Base-by-base conservation (phyloP, 345 rosid species). In the Draba incana region DNA sequence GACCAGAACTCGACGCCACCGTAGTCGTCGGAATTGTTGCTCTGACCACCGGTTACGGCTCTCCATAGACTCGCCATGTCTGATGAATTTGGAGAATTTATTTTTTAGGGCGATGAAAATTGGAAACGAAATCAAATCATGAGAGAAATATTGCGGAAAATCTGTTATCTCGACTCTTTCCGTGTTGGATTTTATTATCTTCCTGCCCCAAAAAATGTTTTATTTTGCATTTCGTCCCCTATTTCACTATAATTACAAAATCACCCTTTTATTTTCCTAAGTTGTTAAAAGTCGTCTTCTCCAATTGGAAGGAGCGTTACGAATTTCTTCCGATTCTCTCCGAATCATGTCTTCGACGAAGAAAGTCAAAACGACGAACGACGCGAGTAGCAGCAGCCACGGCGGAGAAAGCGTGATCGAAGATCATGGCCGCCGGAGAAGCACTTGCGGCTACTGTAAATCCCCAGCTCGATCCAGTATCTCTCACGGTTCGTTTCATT, bases 391-490 rank as follows among this genome's bases (percentile, higher is more conserved):
- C 81, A 80, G 87, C 27, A 93, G 96, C 70, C 74, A 57, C 60
- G 77, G 42, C 44, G 83, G 87, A 48, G 90, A 83, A 75, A 79
- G 87, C 57, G 82, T 84, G 54, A 84, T 94, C 27, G 49, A 10
- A 31, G 97, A 91, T 79, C 78, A 72, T 15, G 92, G 89, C 57
- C 75, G 78, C 38, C 72, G 31, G 15, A 28, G 62, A 67, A 79
- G 88, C 71, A 56, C 88, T 41, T 92, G 97, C 56, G 92, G 92
- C 41, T 94, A 92, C 64, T 94, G 99, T 76, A 79, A 64, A 78
- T 88, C 93, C 47, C 7, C 77, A 10, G 62, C 62, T 11, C 43
- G 62, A 31, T 77, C 86, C 43, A 86, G 92, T 77, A 50, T 84
- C 75, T 78, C 90, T 64, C 93, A 88, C 68, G 99, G 99, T 94